Conservation (phyloP, 345 rosid genomes). For the Kernera saxatilis region DNA sequence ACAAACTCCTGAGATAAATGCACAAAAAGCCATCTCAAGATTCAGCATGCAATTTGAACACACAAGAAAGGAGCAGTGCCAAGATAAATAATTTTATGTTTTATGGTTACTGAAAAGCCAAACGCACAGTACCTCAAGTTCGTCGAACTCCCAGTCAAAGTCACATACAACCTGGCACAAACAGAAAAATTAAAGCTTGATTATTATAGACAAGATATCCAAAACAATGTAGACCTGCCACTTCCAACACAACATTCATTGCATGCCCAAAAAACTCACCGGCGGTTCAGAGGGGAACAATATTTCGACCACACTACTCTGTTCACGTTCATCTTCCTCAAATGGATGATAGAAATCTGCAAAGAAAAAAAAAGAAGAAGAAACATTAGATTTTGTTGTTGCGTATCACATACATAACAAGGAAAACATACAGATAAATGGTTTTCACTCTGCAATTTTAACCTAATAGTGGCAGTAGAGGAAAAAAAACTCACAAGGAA, state of each 20-base stretch:
- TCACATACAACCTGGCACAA: conserved; percentile 75
- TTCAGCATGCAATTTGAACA: background rate
- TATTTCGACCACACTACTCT: conserved; percentile 69
- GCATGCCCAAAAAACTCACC: conserved; percentile 43
- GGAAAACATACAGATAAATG: background rate
- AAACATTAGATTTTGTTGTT: background rate
- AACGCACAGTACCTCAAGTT: conserved; percentile 61
- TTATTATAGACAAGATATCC: background rate
- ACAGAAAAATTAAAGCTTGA: background rate
- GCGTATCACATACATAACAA: background rate
- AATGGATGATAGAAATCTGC: conserved; percentile 83
- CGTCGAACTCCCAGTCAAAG: conserved; percentile 88
- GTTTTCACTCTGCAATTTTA: background rate
- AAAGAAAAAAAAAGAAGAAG: background rate
- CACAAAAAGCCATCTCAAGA: conserved; percentile 31
- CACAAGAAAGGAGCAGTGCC: background rate
- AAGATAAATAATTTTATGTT: background rate
- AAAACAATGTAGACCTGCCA: background rate
- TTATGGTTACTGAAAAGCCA: background rate
- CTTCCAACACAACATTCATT: background rate
- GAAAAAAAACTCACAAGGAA: conserved; percentile 85
- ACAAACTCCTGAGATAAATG: conserved; percentile 54
- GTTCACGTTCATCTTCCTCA: conserved; percentile 80
- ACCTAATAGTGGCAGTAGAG: background rate
- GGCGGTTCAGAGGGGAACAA: conserved; percentile 74